Conservation (phyloP, 2,329 filamentous ascomycete genomes). For the Huntiella savannae region DNA sequence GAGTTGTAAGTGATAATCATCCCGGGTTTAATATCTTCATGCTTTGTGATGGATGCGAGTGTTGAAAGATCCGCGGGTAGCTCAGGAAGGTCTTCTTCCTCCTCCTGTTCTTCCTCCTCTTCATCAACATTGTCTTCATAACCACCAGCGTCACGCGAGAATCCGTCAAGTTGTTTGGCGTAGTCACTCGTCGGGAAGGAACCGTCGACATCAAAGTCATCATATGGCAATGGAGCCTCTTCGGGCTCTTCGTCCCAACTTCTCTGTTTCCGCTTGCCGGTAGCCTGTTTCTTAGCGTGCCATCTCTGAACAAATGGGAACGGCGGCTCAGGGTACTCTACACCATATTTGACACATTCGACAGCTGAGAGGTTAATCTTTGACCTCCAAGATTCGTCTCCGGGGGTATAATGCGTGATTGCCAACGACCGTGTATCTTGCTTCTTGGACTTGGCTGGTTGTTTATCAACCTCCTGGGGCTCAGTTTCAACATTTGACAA, state of each 20-base stretch:
- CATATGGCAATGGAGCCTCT: constrained; percentile 15
- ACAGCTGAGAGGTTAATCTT: constrained; percentile 61
- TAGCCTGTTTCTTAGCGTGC: constrained; percentile 48
- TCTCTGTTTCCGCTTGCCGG: constrained; percentile 28
- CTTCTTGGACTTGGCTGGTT: neutral
- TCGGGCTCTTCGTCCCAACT: constrained; percentile 24
- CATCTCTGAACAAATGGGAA: constrained; percentile 83
- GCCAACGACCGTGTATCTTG: no score
- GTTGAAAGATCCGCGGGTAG: constrained; percentile 37
- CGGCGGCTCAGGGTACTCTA: constrained; percentile 55
- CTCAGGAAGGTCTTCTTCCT: constrained; percentile 37
- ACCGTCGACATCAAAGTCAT: constrained; percentile 7
- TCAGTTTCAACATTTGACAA: neutral
- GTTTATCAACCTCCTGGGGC: constrained; percentile 8
- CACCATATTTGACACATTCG: constrained; percentile 57
- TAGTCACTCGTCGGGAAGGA: no score
- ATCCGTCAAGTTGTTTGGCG: no score
- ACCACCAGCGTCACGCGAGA: no score
- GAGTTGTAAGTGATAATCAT: constrained; percentile 54
- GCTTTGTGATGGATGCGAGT: constrained; percentile 19
- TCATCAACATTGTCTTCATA: constrained; percentile 10
- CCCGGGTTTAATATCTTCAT: constrained; percentile 18
- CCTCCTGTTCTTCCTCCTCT: neutral
- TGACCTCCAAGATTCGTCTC: constrained; percentile 45
- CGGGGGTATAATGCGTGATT: neutral